phyloP scores from a whole-genome alignment of 2,329 filamentous ascomycete species.

The Colletotrichum sp. region DNA sequence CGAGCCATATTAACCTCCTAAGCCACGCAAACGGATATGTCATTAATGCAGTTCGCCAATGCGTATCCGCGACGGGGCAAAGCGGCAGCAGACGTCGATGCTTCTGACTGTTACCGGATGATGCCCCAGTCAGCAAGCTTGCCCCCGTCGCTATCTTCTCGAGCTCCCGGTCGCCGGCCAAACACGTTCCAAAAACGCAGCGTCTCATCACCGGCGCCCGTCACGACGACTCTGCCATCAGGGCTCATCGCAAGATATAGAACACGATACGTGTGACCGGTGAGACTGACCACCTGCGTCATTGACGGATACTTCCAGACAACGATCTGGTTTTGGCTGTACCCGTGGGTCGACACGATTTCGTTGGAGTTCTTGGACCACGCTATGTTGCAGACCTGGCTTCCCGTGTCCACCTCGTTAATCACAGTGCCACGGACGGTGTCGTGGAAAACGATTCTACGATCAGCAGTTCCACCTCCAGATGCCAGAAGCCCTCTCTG shows the following conservation, averaged over 20 bases:
- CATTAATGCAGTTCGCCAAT: neutral
- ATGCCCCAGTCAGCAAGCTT: constrained; percentile 81
- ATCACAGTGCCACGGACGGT: constrained; percentile 81
- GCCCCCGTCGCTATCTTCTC: constrained; percentile 70
- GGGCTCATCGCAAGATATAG: constrained; percentile 97
- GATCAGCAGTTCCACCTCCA: constrained; percentile 92
- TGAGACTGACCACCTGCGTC: constrained; percentile 94
- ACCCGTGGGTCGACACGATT: constrained; percentile 95
- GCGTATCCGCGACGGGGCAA: neutral
- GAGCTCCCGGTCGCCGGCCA: constrained; percentile 76
- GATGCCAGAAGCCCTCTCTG: constrained; percentile 94
- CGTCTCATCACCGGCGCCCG: constrained; percentile 95
- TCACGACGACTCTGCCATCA: constrained; percentile 91
- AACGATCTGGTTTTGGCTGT: constrained; percentile 97
- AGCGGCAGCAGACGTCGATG: neutral
- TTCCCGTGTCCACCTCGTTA: constrained; percentile 94
- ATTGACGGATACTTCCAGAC: constrained; percentile 99
- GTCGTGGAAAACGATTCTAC: constrained; percentile 98
- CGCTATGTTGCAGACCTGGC: constrained; percentile 97
- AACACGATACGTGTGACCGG: constrained; percentile 95
- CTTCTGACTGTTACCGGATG: constrained; percentile 62
- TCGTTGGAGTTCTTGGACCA: constrained; percentile 99
- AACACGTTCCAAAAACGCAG: constrained; percentile 97
- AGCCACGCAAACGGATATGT: neutral
- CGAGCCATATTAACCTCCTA: neutral